Conservation (phyloP, 305 asterid genomes). For the Fraxinus baroniana region DNA sequence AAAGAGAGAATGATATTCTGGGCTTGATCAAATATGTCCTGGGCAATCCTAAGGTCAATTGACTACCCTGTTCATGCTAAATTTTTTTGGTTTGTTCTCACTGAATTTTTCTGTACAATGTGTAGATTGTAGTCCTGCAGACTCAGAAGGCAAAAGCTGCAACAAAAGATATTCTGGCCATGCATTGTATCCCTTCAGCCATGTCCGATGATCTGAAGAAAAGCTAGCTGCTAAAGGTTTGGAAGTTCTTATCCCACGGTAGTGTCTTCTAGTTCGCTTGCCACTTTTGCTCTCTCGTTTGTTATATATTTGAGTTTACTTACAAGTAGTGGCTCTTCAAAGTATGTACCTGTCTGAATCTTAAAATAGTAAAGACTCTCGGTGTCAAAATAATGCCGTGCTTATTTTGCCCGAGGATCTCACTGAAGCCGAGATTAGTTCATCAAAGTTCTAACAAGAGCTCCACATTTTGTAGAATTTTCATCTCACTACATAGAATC, state of each 20-base stretch:
- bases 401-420: not conserved
- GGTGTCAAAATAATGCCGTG: not conserved
- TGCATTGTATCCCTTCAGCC: conserved; percentile 90
- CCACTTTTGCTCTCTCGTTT: not conserved
- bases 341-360: not conserved
- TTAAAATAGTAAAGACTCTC: not conserved
- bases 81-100: not conserved
- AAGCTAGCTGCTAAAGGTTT: not conserved
- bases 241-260: not conserved
- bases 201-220: conserved; percentile 88
- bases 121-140: conserved; percentile 83
- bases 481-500: not conserved
- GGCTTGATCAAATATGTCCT: not conserved
- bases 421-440: not conserved
- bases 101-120: not conserved
- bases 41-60: not conserved
- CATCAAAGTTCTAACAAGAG: not conserved
- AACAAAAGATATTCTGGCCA: conserved; percentile 77
- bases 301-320: conserved; percentile 24
- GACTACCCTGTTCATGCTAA: not conserved
- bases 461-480: not conserved
- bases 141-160: conserved; percentile 81
- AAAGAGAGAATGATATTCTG: not conserved
- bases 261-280: not conserved
- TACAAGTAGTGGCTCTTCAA: not conserved